A percentile compares a stretch with the other conserved stretches of the same genome.
These are phyloP conservation scores for Carallia pectinifolia DNA, from an alignment of 345 rosid genomes.

Conservation along the genomic window DNA sequence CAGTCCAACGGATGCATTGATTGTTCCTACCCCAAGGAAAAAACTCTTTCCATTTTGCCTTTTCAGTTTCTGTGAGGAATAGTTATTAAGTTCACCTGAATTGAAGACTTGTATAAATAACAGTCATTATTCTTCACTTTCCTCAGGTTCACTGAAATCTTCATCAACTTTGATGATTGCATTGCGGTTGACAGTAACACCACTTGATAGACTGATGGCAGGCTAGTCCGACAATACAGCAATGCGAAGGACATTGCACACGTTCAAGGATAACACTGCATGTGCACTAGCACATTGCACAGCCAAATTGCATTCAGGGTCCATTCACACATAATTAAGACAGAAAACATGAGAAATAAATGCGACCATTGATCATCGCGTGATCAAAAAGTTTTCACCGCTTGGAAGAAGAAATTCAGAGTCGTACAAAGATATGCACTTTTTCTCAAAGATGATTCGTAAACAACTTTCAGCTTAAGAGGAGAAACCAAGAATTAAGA, in stretches of 20 bases:
- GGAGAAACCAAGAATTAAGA: too few relatives aligned
- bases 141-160: conserved; percentile 36
- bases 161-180: conserved; percentile 29
- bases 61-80: conserved; percentile 40
- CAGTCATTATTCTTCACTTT: conserved; percentile 24
- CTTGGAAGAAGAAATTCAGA: too few relatives aligned
- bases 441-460: too few relatives aligned
- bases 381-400: too few relatives aligned
- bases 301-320: too few relatives aligned
- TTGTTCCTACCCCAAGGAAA: conserved; percentile 48
- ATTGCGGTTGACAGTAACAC: conserved; percentile 10
- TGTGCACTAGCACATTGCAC: conserved; percentile 23
- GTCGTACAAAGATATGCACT: too few relatives aligned
- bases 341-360: too few relatives aligned
- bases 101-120: conserved; percentile 20
- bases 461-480: too few relatives aligned
- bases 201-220: conserved; percentile 30
- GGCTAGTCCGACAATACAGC: conserved; percentile 45
- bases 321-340: too few relatives aligned
- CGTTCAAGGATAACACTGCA: conserved; percentile 19
- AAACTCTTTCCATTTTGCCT: conserved; percentile 37
- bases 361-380: too few relatives aligned
- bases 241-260: conserved; percentile 34
- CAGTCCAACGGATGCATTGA: conserved; percentile 41
- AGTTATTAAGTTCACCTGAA: conserved; percentile 43